Conservation (phyloP, 1,284 basidiomycete genomes). For the Cystobasidium slooffiae region DNA sequence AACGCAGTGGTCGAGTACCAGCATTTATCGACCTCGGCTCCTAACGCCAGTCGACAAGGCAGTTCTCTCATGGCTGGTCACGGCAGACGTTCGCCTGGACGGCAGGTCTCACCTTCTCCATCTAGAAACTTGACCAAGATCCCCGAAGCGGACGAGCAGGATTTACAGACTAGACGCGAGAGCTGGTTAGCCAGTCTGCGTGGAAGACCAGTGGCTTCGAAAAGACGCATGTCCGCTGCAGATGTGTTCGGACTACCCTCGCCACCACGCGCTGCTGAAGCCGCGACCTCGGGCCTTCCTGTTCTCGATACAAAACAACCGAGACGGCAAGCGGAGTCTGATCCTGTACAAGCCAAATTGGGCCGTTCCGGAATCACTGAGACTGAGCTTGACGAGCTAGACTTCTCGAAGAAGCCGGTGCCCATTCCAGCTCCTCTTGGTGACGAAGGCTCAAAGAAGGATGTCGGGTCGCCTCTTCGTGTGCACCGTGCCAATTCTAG, state of each 20-base stretch:
- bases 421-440: neutral
- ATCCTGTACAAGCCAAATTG: no score
- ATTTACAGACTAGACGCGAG: constrained; percentile 1
- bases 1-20: no score
- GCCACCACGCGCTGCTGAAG: neutral
- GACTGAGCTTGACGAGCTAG: neutral
- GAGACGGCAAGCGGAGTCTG: neutral
- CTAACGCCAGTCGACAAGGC: neutral
- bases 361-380: neutral
- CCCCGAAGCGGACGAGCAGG: constrained; percentile 27
- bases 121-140: constrained; percentile 27
- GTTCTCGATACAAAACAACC: neutral
- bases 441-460: neutral
- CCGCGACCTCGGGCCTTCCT: neutral
- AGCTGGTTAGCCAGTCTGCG: constrained; percentile 30
- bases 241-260: constrained; percentile 28
- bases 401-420: constrained; percentile 36
- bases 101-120: constrained; percentile 15
- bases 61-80: neutral
- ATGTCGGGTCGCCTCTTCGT: neutral
- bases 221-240: constrained; percentile 36
- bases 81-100: neutral
- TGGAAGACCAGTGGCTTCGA: constrained; percentile 3
- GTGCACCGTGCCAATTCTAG: neutral
- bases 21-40: constrained; percentile 4